Conservation (phyloP, 495 filamentous ascomycete genomes). For the Geoglossum glabrum region DNA sequence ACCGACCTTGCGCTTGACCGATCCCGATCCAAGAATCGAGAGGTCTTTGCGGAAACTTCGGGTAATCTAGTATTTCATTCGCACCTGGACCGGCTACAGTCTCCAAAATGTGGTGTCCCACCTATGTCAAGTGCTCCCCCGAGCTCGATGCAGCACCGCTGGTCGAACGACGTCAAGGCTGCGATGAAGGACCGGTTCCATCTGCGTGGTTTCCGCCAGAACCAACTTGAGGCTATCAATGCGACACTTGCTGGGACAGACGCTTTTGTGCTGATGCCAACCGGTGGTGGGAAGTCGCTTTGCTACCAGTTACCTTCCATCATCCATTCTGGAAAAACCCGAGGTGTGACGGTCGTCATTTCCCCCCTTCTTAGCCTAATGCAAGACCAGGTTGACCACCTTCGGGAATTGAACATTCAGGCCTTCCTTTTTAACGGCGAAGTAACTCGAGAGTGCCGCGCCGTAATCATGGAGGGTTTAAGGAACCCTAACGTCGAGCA, state of each 20-base stretch:
- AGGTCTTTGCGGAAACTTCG: conserved; percentile 34
- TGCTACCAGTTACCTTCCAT: conserved; percentile 92
- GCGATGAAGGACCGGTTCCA: conserved; percentile 63
- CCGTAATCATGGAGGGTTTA: conserved; percentile 38
- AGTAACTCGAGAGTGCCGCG: conserved; percentile 30
- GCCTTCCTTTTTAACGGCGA: conserved; percentile 69
- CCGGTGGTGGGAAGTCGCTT: conserved; percentile 87
- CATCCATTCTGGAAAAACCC: conserved; percentile 57
- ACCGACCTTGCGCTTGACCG: neutral
- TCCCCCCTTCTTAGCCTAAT: conserved; percentile 91
- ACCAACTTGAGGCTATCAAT: conserved; percentile 91
- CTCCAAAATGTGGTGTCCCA: conserved; percentile 16
- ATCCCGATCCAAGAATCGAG: conserved; percentile 1
- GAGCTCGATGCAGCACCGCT: conserved; percentile 34
- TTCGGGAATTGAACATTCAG: conserved; percentile 51
- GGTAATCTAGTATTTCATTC: conserved; percentile 21
- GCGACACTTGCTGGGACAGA: conserved; percentile 73
- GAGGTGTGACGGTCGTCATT: conserved; percentile 77
- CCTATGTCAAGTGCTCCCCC: conserved; percentile 12
- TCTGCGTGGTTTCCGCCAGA: conserved; percentile 66
- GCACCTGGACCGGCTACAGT: conserved; percentile 17
- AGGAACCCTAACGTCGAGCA: conserved; percentile 41
- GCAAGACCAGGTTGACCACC: conserved; percentile 81
- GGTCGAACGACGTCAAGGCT: conserved; percentile 69
- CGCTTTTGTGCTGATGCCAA: conserved; percentile 91